A percentile compares a stretch with the other conserved stretches of the same genome.
phyloP scores from a whole-genome alignment of 2,329 filamentous ascomycete genomes.

The Nemania serpens region DNA sequence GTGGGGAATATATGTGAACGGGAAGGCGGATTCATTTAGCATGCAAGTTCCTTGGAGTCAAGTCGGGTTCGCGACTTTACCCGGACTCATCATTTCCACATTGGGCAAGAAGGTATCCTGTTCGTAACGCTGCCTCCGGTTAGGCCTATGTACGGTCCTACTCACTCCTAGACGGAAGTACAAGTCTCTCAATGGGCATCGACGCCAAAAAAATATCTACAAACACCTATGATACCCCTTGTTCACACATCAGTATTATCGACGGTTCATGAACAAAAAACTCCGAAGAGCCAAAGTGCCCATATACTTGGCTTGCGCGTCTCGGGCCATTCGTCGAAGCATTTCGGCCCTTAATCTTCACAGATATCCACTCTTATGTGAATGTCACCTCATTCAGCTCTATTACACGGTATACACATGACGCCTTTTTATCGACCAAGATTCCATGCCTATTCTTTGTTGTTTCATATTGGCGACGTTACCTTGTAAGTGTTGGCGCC shows the following conservation, averaged over 20 bases:
- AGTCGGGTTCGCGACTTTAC: conserved; percentile 25
- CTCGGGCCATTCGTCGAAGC: background rate
- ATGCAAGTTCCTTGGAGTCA: conserved; percentile 20
- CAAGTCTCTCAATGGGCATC: background rate
- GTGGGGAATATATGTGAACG: conserved; percentile 14
- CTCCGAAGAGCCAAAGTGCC: conserved; percentile 8
- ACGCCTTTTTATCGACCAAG: conserved; percentile 2
- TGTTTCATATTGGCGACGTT: conserved; percentile 14
- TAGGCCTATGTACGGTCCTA: background rate
- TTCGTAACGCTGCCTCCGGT: conserved; percentile 15
- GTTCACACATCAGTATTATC: background rate
- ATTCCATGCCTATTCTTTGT: no score
- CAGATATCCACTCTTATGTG: conserved; percentile 10
- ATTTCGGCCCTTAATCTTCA: conserved; percentile 23
- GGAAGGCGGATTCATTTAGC: conserved; percentile 13
- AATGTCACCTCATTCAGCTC: conserved; percentile 8
- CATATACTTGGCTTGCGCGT: conserved; percentile 7
- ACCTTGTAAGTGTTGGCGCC: background rate
- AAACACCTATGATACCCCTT: background rate
- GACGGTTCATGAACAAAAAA: conserved; percentile 2
- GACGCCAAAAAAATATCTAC: conserved; percentile 2
- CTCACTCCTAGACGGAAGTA: background rate
- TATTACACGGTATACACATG: background rate
- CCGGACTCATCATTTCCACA: conserved; percentile 28
- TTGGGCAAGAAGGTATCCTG: conserved; percentile 13